Evolutionary conservation across 371 early-diverging fungal genomes (phyloP), one percentile per base, ranked within the genome.

Genomic region (Batkoa obscura): DNA sequence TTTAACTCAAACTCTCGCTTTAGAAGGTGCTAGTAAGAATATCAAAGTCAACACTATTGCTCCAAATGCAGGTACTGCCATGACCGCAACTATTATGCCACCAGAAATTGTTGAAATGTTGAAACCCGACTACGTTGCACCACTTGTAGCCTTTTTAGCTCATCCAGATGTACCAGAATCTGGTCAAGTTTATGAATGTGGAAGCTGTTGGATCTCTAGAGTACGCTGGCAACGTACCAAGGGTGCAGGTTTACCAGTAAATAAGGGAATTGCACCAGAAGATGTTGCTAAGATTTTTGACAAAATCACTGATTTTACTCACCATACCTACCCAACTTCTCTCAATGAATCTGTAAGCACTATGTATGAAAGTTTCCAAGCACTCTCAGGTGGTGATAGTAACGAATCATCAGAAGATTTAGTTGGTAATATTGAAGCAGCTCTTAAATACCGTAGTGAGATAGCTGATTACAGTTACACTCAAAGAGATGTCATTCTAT

Each of bases 81-180:
- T 98, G 94, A 94, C 95, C 93, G 96, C 90, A 63, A 90, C 94
- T 49, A 79, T 94, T 54, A 75, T 96, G 80, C 96, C 95, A 37
- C 86, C 88, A 37, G 98, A 94, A 51, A 75, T 96, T 58, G 79
- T 96, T 53, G 84, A 80, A 12, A 74, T 84, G 30, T 77, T 98
- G 39, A 95, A 93, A 72, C 98, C 98, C 58, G 92, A 97, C 62
- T 92, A 82, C 67, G 84, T 94, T 45, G 86, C 91, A 12, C 97
- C 97, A 13, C 72, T 98, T 48, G 97, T 96, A 42, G 88, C 80
- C 38, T 94, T 79, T 66, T 80, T 98, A 34, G 78, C 81, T 64
- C 96, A 95, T 71, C 91, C 94, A 61, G 66, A 74, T 31, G 79
- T 80, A 51, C 72, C 70, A 58, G 90, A 91, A 63, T 87, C 68